Base-by-base conservation (phyloP, 805 yeast species). In the Wickerhamomyces alni region DNA sequence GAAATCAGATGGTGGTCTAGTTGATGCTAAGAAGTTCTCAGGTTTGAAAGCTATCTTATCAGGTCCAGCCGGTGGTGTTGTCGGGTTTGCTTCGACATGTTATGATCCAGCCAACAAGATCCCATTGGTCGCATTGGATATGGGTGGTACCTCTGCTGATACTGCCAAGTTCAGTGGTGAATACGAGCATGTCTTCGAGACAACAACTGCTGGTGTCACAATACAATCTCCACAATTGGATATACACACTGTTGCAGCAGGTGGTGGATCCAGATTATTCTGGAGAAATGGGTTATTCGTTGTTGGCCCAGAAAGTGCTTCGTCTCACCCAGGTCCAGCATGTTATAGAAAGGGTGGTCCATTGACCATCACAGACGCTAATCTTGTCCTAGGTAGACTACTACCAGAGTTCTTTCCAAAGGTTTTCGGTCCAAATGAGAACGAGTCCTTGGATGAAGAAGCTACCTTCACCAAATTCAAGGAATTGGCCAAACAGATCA, bases 41-140 rank as follows among this genome's bases (percentile, higher is more conserved):
- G 98, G 98, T 2, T 66, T 91, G 28, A 74, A 79, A 50, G 95
- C 98, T 4, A 84, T 91, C 36, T 63, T 91, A 27, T 87, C 96
- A 1, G 98, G 98, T 2, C 98, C 98, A 3, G 98, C 98, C 9
- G 98, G 98, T 29, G 98, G 98, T 36, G 95, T 91, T 42, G 96
- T 91, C 26, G 98, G 98, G 0, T 86, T 79, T 51, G 86, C 96
- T 0, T 72, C 77, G 38, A 89, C 98, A 0, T 85, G 95, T 45
- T 87, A 71, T 56, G 70, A 77, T 44, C 61, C 64, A 1, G 52
- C 62, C n/a, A 72, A 73, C 40, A 61, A 63, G 11, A 70, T 72
- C 18, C 88, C 95, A 0, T 67, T 83, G 35, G 74, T 86, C 41
- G 94, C 93, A 0, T 83, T 86, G 49, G 95, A 86, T 59, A 84